Base-by-base conservation (phyloP, 805 yeast genomes). In the Candida methanosorbosa region DNA sequence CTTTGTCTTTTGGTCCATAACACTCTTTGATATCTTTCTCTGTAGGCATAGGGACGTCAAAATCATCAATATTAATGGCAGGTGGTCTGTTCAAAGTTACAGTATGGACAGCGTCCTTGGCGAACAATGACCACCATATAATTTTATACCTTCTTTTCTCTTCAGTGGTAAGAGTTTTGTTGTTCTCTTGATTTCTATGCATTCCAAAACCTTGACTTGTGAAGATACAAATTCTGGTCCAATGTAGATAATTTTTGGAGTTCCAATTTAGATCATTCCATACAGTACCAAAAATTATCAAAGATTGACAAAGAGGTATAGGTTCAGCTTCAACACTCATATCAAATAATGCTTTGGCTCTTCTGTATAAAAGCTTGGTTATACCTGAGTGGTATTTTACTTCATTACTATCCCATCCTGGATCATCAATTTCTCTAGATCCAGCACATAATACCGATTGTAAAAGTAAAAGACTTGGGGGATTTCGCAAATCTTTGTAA, bases 151-250 rank as follows among this genome's bases (percentile, higher is more conserved):
- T 50, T 39, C 71, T 71, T 33, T 45, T 52, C 13, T 45, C 48
- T 33, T 36, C 18, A 2, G 21, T 20, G 2, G 48, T 34, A 11
- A 47, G 20, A 3, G 38, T 39, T 8, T 36, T 25, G 11, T 37
- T 25, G 2, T 30, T 21, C 23, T 39, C 44, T 13, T 38, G 41
- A 29, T 46, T 72, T 42, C 83, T 65, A 52, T 84, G 90, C 45
- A 84, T 63, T 1, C 94, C 94, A 47, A 75, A 69, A 12, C 84
- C 81, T 49, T 80, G 86, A 2, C 88, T 88, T 34, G 78, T 61
- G 8, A 78, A 70, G 23, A 81, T 63, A 1, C 86, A 88, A 4
- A 76, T 72, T 32, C 82, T 66, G 5, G 80, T 72, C 94, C 94
- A 84, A 52, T 79, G 81, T 49, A 70, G 80, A 5, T 78, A 74